A percentile compares a stretch with the other conserved stretches of the same genome.
Evolutionary conservation across 495 filamentous ascomycete genomes (phyloP).

Genomic region (Pseudevernia furfuracea): DNA sequence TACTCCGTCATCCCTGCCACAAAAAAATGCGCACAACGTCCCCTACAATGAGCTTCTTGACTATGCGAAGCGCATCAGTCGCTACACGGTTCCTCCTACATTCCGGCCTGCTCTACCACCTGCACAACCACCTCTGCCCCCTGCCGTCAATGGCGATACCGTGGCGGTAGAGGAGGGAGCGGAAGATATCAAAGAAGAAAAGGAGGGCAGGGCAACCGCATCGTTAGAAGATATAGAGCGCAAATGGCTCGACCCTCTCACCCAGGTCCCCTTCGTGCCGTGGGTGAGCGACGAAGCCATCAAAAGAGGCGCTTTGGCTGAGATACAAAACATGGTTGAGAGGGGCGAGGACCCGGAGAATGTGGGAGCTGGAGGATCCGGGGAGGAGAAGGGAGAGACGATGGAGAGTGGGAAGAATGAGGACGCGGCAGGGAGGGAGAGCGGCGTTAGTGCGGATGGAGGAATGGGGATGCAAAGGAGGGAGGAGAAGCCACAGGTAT

Average conservation of each 20-base stretch:
- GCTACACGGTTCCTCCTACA: conserved; percentile 61
- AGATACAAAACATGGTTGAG: conserved; percentile 50
- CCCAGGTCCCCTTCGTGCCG: conserved; percentile 48
- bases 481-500: conserved; percentile 32
- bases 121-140: conserved; percentile 23
- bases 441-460: conserved; percentile 20
- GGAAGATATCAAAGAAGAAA: conserved; percentile 21
- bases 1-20: conserved; percentile 47
- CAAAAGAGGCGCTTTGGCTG: conserved; percentile 52
- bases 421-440: conserved; percentile 32
- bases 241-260: conserved; percentile 45
- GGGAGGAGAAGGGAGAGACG: conserved; percentile 38
- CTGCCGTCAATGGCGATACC: conserved; percentile 15
- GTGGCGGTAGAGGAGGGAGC: conserved; percentile 15
- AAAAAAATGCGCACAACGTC: conserved; percentile 37
- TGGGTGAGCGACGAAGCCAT: conserved; percentile 63
- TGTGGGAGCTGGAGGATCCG: conserved; percentile 47
- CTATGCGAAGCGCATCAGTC: conserved; percentile 66
- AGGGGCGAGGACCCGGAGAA: conserved; percentile 48
- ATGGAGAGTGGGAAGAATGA: conserved; percentile 17
- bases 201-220: conserved; percentile 24
- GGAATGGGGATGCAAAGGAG: conserved; percentile 26
- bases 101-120: conserved; percentile 29
- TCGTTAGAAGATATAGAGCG: conserved; percentile 31
- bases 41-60: conserved; percentile 58